Conservation (phyloP, 2,329 filamentous ascomycete genomes). For the Cercospora sesami region DNA sequence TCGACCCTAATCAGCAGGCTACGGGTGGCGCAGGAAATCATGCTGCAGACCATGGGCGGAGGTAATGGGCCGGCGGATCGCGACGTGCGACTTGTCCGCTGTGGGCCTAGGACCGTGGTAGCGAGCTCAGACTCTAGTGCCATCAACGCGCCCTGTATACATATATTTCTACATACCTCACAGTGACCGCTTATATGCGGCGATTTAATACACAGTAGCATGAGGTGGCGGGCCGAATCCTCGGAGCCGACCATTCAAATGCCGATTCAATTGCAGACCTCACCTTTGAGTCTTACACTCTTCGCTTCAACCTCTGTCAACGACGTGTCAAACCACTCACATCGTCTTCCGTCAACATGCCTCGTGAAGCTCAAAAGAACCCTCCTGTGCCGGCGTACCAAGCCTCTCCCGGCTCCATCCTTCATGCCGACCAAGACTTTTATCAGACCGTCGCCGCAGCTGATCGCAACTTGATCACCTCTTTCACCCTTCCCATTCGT, state of each 20-base stretch:
- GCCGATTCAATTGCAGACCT: neutral
- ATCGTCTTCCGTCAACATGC: neutral
- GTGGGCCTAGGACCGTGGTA: neutral
- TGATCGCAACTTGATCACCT: conserved; percentile 27
- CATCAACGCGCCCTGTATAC: neutral
- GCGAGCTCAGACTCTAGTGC: neutral
- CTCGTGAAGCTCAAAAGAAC: conserved; percentile 6
- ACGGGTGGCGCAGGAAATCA: conserved; percentile 11
- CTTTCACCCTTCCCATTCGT: conserved; percentile 64
- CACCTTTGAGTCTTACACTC: neutral
- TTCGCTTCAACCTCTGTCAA: neutral
- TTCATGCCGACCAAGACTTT: conserved; percentile 33
- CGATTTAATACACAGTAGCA: conserved; percentile 1
- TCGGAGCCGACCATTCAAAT: conserved; percentile 3
- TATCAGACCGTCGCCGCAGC: conserved; percentile 33
- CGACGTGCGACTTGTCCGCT: neutral
- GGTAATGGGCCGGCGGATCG: neutral
- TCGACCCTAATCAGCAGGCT: conserved; percentile 23
- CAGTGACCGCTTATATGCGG: neutral
- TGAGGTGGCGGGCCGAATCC: neutral
- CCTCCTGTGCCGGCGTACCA: conserved; percentile 38
- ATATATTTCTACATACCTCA: neutral
- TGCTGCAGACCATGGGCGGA: conserved; percentile 9
- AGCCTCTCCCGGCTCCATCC: conserved; percentile 34
- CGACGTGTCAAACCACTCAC: neutral